A percentile compares a stretch with the other conserved stretches of the same genome.
phyloP scores from a whole-genome alignment of 148 eudicot species.

The Heliamphora exappendiculata region DNA sequence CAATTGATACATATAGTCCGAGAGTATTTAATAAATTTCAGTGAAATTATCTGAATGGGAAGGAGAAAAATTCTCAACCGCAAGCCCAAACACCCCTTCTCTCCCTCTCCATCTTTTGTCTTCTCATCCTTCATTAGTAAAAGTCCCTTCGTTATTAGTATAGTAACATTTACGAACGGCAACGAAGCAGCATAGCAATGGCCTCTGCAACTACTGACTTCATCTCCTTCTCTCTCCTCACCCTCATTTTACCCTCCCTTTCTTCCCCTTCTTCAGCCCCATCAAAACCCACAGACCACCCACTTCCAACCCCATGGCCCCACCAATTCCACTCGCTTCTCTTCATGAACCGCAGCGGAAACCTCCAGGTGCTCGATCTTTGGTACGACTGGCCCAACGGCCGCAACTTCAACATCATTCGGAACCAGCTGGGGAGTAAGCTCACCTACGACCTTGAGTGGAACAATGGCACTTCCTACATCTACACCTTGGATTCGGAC shows the following conservation, averaged over 20 bases:
- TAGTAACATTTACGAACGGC: too few species aligned
- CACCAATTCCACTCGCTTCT: conserved; percentile 27
- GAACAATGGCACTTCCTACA: conserved; percentile 21
- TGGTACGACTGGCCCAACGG: conserved; percentile 37
- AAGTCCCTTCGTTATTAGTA: neutral
- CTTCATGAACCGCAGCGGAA: conserved; percentile 26
- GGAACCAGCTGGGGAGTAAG: conserved; percentile 11
- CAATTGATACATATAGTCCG: too few species aligned
- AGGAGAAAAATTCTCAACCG: neutral
- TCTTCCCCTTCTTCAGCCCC: neutral
- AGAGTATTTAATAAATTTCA: too few species aligned
- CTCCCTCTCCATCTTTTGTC: neutral
- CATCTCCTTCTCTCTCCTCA: neutral
- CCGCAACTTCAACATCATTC: conserved; percentile 36
- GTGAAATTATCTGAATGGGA: too few species aligned
- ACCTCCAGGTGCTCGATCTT: conserved; percentile 20
- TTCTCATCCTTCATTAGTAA: neutral
- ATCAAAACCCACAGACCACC: conserved; percentile 11
- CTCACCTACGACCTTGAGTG: conserved; percentile 22
- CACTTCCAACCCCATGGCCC: conserved; percentile 24
- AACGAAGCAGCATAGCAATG: neutral
- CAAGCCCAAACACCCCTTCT: neutral
- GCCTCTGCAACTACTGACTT: neutral
- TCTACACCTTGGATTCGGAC: conserved; percentile 3
- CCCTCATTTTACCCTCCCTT: neutral